Evolutionary conservation across 179 eudicot species (phyloP).

Genomic region (Beta corolliflora): DNA sequence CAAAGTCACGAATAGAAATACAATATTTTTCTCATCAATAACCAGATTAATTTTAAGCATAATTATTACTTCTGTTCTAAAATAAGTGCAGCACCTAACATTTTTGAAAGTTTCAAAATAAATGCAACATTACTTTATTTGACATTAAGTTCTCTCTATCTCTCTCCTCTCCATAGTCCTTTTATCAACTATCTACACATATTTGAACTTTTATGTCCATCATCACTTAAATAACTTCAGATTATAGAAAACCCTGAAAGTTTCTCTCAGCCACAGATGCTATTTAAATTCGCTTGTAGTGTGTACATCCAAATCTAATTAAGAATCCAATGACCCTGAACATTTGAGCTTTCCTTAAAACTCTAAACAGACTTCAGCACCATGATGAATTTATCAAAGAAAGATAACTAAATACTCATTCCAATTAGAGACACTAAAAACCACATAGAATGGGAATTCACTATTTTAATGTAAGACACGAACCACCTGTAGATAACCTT

Average conservation of each 20-base stretch:
- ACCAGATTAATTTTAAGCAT: background rate
- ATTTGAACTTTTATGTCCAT: background rate
- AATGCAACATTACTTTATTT: too few species aligned
- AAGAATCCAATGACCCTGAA: background rate
- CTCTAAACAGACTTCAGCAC: background rate
- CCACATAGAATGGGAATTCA: background rate
- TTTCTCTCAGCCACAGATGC: background rate
- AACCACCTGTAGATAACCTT: background rate
- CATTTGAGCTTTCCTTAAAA: background rate
- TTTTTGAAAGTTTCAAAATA: too few species aligned
- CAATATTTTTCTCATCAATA: background rate
- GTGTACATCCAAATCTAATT: background rate
- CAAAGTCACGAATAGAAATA: background rate
- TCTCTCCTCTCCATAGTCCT: background rate
- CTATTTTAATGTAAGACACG: background rate
- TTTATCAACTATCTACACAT: background rate
- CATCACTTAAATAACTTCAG: background rate
- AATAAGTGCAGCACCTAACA: too few species aligned
- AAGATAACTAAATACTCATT: background rate
- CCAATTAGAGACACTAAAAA: background rate
- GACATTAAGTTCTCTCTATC: too few species aligned
- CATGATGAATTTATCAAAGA: background rate
- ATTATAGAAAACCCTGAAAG: background rate
- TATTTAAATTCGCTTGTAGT: background rate
- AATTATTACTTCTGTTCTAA: background rate